phyloP scores from a whole-genome alignment of 2,329 filamentous ascomycete species.

The Aspergillus awamori region DNA sequence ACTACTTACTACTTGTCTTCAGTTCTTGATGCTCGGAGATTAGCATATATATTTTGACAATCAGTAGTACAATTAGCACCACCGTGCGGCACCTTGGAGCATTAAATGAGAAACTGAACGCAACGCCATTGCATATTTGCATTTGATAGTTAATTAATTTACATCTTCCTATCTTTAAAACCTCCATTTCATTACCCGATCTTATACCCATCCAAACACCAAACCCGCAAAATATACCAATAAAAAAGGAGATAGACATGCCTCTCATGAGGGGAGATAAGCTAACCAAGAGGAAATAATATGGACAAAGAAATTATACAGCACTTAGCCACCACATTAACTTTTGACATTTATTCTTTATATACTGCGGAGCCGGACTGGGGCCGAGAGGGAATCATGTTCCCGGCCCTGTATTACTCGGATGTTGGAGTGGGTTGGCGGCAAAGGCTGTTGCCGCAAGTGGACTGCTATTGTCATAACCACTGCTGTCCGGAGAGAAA shows the following conservation, averaged over 20 bases:
- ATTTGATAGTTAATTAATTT: neutral
- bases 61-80: no score
- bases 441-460: neutral
- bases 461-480: constrained; percentile 17
- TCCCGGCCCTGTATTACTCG: neutral
- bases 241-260: neutral
- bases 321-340: neutral
- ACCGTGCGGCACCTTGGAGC: no score
- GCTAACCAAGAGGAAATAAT: neutral
- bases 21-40: no score
- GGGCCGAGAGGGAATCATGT: neutral
- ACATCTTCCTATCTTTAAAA: neutral
- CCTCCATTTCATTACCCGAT: neutral
- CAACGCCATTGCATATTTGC: no score
- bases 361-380: neutral
- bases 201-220: neutral
- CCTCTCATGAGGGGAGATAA: neutral
- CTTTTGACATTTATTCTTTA: neutral
- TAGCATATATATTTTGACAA: no score
- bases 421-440: neutral
- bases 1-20: no score
- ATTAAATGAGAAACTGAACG: no score
- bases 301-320: neutral
- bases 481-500: constrained; percentile 18
- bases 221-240: neutral